Percentiles rank a stretch among this genome's conserved stretches.
phyloP scores from a whole-genome alignment of 2,329 filamentous ascomycete genomes.

The Diplocarpon mali region DNA sequence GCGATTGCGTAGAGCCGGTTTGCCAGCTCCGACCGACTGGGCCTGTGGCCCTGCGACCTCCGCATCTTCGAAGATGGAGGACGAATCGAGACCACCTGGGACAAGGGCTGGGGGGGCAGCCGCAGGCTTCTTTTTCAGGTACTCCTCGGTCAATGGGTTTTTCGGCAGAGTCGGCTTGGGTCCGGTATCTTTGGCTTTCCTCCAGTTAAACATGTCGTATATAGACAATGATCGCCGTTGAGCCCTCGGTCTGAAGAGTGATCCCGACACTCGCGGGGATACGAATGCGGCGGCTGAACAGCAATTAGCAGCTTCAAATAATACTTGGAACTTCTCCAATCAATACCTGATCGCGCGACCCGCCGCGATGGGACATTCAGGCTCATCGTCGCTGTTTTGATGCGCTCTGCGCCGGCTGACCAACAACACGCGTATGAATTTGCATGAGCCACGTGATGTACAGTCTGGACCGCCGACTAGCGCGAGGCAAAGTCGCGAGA shows the following conservation, averaged over 20 bases:
- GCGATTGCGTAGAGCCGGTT: slow-evolving; percentile 30
- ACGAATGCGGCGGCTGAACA: slow-evolving; percentile 18
- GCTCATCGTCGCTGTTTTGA: slow-evolving; percentile 36
- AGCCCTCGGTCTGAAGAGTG: slow-evolving; percentile 19
- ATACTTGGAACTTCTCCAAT: slow-evolving; percentile 7
- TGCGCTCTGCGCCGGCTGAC: background rate
- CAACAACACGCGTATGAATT: background rate
- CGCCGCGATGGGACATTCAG: slow-evolving; percentile 51
- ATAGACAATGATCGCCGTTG: slow-evolving; percentile 22
- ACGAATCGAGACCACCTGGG: slow-evolving; percentile 35
- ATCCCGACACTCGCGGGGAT: slow-evolving; percentile 32
- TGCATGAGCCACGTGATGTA: background rate
- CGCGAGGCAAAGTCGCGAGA: too few relatives aligned
- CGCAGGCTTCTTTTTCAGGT: slow-evolving; percentile 30
- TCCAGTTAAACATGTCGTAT: slow-evolving; percentile 5
- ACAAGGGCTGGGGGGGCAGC: slow-evolving; percentile 28
- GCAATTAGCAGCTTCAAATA: slow-evolving; percentile 13
- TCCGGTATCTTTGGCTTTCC: background rate
- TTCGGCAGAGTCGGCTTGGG: slow-evolving; percentile 8
- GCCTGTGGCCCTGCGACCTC: slow-evolving; percentile 22
- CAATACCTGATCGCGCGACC: slow-evolving; percentile 48
- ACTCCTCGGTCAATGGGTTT: slow-evolving; percentile 54
- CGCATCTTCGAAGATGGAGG: slow-evolving; percentile 42
- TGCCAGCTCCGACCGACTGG: slow-evolving; percentile 9
- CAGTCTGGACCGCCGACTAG: background rate